Evolutionary conservation across 75 land plant species (phyloP), one percentile per base, ranked within the genome.

Genomic region (Cupressus sempervirens): DNA sequence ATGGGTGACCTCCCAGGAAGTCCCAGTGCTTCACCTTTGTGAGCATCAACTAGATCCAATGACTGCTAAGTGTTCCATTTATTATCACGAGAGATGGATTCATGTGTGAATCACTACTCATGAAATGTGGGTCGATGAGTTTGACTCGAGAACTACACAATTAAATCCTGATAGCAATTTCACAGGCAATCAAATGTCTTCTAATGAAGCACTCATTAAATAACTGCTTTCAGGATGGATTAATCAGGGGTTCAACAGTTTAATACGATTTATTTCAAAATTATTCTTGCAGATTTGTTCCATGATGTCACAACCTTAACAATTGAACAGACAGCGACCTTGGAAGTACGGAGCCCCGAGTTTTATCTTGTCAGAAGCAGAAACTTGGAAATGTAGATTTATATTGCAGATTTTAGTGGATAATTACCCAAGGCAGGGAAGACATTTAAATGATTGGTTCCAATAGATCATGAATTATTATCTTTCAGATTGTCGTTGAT

Each of bases 221-320:
- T 41, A 45, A 79, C 45, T 79, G 13, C 74, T 32, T 29, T 70
- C 30, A 11, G 74, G 29, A 41, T n/a, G n/a, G 32, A 50, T 30
- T 79, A 43, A 79, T 79, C 81, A 45, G 45, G 45, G 6, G 3
- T 45, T 26, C 48, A 1, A 9, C 10, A 77, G 46, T 77, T 43
- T 77, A 41, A 23, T 23, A 43, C 81, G 1, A 4, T 41, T 6
- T 43, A 14, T 43, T 23, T 43, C 48, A 77, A 43, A 20, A 23
- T 43, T 43, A 77, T 77, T 43, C 29, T 77, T 23, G 48, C 81
- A 77, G 81, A 29, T 77, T 77, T 12, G 40, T 77, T 70, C 35
- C 35, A 32, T 70, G 2, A 30, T 10, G n/a, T 43, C 3, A 43
- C 30, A 77, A 26, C 81, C n/a, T 26, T 77, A 77, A 46, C 20